Evolutionary conservation across 2,329 filamentous ascomycete genomes (phyloP).

Genomic region (Xylaria sp.): DNA sequence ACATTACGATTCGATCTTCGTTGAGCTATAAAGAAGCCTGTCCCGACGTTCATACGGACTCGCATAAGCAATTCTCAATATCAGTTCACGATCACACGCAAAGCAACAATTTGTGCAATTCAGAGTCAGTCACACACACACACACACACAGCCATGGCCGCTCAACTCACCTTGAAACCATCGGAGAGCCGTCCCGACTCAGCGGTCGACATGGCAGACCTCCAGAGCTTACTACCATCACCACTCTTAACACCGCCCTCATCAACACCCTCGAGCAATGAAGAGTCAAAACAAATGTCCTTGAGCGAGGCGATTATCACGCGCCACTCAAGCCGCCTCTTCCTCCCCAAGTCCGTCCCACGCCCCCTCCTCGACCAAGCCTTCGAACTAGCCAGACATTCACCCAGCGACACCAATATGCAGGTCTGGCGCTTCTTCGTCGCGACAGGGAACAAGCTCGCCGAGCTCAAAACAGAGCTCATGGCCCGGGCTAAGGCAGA

Average conservation of each 20-base stretch:
- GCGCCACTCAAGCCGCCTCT: constrained; percentile 18
- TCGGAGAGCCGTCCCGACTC: neutral
- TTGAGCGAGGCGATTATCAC: constrained; percentile 20
- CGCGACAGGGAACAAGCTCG: constrained; percentile 9
- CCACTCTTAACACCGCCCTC: neutral
- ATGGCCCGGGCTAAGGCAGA: constrained; percentile 1
- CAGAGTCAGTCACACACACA: neutral
- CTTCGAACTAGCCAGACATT: constrained; percentile 15
- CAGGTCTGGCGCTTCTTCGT: constrained; percentile 22
- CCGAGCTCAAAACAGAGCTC: constrained; percentile 10
- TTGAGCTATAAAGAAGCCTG: neutral
- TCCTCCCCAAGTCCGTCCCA: constrained; percentile 12
- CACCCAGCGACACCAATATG: constrained; percentile 23
- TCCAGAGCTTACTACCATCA: neutral
- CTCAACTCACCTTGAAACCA: neutral
- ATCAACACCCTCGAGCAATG: neutral
- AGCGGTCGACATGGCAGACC: neutral
- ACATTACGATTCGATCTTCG: neutral
- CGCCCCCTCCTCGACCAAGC: constrained; percentile 6
- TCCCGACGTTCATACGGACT: too few relatives aligned
- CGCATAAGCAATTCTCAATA: too few relatives aligned
- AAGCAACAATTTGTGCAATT: too few relatives aligned
- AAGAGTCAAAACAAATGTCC: constrained; percentile 5
- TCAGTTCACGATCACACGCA: too few relatives aligned
- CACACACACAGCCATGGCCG: neutral